Base-by-base conservation (phyloP, 163 green algal species). In the Smithsoniella earleae region DNA sequence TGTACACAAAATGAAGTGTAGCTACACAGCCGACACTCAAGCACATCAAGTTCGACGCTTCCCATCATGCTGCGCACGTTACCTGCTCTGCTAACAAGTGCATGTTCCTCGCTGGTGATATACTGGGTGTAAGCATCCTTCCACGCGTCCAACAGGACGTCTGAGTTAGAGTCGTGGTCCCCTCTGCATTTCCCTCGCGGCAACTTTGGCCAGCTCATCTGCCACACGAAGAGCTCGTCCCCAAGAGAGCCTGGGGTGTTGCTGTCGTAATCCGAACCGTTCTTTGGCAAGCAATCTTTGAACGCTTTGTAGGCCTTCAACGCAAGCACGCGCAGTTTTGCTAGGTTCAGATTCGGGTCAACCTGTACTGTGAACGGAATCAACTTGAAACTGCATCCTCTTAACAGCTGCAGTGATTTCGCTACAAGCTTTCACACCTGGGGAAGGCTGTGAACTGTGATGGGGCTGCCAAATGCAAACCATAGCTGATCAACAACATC, bases 171-270 rank as follows among this genome's bases (percentile, higher is more conserved):
- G n/a, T n/a, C n/a, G n/a, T n/a, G n/a, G n/a, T n/a, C n/a, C n/a
- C n/a, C n/a, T n/a, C n/a, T n/a, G n/a, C n/a, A n/a, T n/a, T n/a
- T n/a, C n/a, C n/a, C n/a, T n/a, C n/a, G n/a, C n/a, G n/a, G n/a
- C n/a, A n/a, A n/a, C n/a, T n/a, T n/a, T n/a, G 58, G 58, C 58
- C 58, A 69, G n/a, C 34, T 30, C 58, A 31, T 25, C 25, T 69
- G 58, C 27, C 34, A 69, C n/a, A n/a, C 58, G 43, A 69, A 69
- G n/a, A 69, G 58, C 27, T 69, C 58, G 2, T 69, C 58, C 2
- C 58, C 58, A 0, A 69, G 58, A 16, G 27, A 43, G 58, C 58
- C 58, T 5, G 58, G 58, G 58, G 22, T 43, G 6, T 43, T 33
- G 25, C 34, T 30, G 27, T 69, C 58, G 13, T 13, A 30, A 4